Percentiles rank a stretch among this genome's conserved stretches.
These are phyloP conservation scores for Boletus fagicola DNA, from an alignment of 768 basidiomycete species.

Conservation along the genomic window DNA sequence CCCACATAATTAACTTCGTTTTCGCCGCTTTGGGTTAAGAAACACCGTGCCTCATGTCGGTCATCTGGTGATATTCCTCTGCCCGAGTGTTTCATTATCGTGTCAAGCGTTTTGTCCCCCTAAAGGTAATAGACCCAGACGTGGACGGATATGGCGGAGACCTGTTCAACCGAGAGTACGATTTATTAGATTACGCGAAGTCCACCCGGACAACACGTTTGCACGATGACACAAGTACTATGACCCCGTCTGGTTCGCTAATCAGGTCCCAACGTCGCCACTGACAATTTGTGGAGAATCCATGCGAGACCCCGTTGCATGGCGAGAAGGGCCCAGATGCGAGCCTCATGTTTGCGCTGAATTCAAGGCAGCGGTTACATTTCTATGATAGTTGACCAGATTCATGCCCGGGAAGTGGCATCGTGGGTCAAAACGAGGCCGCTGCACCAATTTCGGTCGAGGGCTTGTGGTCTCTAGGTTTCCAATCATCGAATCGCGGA, in stretches of 20 bases:
- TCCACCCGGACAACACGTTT: neutral
- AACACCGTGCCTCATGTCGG: constrained; percentile 3
- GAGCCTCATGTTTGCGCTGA: neutral
- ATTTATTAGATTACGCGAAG: neutral
- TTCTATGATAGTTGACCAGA: too few species aligned
- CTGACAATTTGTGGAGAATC: neutral
- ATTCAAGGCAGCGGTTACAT: neutral
- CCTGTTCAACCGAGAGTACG: neutral
- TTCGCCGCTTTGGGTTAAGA: neutral
- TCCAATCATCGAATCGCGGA: neutral
- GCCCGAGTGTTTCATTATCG: neutral
- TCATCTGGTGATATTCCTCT: neutral
- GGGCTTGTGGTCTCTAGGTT: neutral
- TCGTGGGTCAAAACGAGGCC: neutral
- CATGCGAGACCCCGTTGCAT: neutral
- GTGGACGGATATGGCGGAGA: neutral
- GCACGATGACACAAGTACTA: neutral
- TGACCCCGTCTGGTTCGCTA: neutral
- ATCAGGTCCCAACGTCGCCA: neutral
- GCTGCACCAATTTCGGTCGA: neutral
- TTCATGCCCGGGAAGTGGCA: neutral
- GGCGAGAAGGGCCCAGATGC: neutral
- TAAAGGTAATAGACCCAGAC: constrained; percentile 1
- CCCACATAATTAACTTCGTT: neutral
- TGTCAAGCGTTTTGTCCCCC: neutral